Evolutionary conservation across 495 filamentous ascomycete genomes (phyloP).

Genomic region (Neurospora sp.): DNA sequence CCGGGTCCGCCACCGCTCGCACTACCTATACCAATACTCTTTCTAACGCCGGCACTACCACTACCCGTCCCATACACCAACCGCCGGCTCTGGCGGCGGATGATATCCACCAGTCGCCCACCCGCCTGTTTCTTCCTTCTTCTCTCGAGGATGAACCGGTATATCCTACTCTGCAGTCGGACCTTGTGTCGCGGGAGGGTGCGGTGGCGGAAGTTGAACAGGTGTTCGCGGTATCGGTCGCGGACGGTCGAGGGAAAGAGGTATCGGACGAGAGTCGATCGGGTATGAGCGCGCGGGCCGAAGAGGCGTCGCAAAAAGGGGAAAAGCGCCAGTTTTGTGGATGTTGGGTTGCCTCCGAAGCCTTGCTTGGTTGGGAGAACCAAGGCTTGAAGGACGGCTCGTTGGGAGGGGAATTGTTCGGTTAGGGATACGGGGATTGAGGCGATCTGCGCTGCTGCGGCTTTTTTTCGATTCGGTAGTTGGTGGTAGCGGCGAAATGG

Average conservation of each 20-base stretch:
- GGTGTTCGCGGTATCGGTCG: conserved; percentile 45
- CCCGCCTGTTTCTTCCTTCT: conserved; percentile 44
- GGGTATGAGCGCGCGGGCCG: not conserved
- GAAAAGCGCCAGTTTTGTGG: conserved; percentile 16
- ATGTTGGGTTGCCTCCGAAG: not conserved
- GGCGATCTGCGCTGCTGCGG: not conserved
- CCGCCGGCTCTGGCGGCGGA: conserved; percentile 38
- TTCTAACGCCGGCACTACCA: not conserved
- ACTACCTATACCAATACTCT: not conserved
- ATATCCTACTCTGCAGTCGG: conserved; percentile 63
- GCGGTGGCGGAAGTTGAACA: conserved; percentile 61
- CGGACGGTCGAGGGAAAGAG: conserved; percentile 39
- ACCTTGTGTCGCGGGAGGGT: conserved; percentile 60
- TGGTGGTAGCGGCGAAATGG: not conserved
- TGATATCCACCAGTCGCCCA: conserved; percentile 40
- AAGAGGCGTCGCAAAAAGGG: conserved; percentile 11
- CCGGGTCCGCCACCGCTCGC: not conserved
- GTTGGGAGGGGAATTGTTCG: not conserved
- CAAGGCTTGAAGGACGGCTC: not conserved
- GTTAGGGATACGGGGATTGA: not conserved
- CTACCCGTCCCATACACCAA: conserved; percentile 19
- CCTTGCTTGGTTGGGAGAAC: not conserved
- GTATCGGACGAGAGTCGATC: conserved; percentile 42
- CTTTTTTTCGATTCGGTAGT: not conserved
- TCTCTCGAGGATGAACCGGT: conserved; percentile 56